phyloP scores from a whole-genome alignment of 202 grass and related monocot genomes.

The Setaria italica region DNA sequence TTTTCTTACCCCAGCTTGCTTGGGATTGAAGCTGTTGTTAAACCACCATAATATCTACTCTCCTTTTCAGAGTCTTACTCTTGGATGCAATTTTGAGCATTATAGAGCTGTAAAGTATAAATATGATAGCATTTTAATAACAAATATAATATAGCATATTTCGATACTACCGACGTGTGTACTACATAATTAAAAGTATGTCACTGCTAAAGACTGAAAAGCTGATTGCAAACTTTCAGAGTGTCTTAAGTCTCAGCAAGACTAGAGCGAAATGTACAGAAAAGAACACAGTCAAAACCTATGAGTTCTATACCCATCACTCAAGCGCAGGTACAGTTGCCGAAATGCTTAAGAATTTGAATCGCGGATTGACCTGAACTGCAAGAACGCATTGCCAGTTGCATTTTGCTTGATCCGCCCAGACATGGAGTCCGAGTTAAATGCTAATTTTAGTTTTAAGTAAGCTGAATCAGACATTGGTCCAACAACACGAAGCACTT shows the following conservation, averaged over 20 bases:
- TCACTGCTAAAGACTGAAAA: neutral
- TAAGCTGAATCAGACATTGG: neutral
- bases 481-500: neutral
- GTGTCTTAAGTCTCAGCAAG: conserved; percentile 7
- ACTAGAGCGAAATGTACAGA: conserved; percentile 14
- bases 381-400: conserved; percentile 9
- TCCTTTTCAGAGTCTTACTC: neutral
- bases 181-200: neutral
- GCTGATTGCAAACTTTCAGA: neutral
- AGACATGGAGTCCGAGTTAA: neutral
- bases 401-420: conserved; percentile 4
- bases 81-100: neutral
- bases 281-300: neutral
- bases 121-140: neutral
- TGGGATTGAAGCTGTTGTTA: neutral
- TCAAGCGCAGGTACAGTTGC: neutral
- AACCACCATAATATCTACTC: neutral
- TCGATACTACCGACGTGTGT: too few relatives aligned
- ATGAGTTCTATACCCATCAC: neutral
- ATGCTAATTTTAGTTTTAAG: neutral
- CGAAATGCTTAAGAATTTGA: neutral
- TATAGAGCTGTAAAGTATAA: neutral
- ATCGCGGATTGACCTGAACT: conserved; percentile 3
- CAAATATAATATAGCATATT: too few relatives aligned
- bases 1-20: neutral